Evolutionary conservation across 2,329 filamentous ascomycete species (phyloP).

Genomic region (Cylindrodendrum hubeiense): DNA sequence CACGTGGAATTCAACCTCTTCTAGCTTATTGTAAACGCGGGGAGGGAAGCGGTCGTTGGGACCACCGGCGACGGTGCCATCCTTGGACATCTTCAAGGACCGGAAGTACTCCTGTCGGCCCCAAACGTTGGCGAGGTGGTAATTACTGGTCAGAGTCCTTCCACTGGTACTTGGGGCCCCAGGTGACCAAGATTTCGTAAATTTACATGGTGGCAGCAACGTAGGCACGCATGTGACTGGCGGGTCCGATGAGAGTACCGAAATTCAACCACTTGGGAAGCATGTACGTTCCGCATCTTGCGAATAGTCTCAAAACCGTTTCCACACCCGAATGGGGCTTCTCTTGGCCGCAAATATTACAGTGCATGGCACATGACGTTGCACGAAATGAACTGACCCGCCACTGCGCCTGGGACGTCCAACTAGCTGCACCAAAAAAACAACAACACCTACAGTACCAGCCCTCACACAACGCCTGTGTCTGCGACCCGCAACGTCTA

Average conservation of each 20-base stretch:
- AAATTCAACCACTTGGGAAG: constrained; percentile 59
- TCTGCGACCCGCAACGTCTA: too few relatives aligned
- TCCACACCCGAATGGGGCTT: too few relatives aligned
- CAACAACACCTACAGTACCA: too few relatives aligned
- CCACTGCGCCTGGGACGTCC: too few relatives aligned
- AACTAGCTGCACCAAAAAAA: too few relatives aligned
- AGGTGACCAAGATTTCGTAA: constrained; percentile 50
- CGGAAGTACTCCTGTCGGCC: constrained; percentile 57
- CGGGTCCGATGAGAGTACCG: constrained; percentile 58
- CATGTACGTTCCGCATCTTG: too few relatives aligned
- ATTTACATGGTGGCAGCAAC: constrained; percentile 44
- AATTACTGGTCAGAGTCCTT: constrained; percentile 58
- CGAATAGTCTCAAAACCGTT: too few relatives aligned
- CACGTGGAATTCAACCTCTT: constrained; percentile 50
- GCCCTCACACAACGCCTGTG: too few relatives aligned
- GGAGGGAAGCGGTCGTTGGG: constrained; percentile 25
- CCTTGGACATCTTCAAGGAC: constrained; percentile 31
- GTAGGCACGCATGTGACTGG: constrained; percentile 44
- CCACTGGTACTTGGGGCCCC: constrained; percentile 45
- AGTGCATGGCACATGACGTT: too few relatives aligned
- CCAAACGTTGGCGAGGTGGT: constrained; percentile 57
- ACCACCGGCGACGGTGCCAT: constrained; percentile 17
- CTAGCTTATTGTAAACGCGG: constrained; percentile 6
- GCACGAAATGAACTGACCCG: too few relatives aligned
- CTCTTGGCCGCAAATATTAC: too few relatives aligned